Evolutionary conservation across 192 early-diverging fungal genomes (phyloP).

Genomic region (Linnemannia zychae): DNA sequence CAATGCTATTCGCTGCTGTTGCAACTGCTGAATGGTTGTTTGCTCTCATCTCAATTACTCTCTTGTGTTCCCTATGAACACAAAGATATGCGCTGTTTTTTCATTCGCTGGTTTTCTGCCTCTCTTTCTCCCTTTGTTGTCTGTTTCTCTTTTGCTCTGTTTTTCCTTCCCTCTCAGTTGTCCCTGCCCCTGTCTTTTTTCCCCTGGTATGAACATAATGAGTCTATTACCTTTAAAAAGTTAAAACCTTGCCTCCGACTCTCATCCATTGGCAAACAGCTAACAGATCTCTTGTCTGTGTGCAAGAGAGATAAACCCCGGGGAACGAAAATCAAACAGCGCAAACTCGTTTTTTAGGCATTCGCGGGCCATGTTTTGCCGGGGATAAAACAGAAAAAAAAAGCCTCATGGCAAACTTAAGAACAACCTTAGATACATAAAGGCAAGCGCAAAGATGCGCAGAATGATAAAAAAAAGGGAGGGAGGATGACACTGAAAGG

Average conservation of each 20-base stretch:
- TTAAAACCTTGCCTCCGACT: background rate
- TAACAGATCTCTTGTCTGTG: background rate
- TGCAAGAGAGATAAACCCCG: background rate
- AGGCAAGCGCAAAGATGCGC: background rate
- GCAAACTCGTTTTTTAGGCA: constrained; percentile 5
- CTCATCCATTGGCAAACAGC: background rate
- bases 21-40: background rate
- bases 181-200: background rate
- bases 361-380: constrained; percentile 10
- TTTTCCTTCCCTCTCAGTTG: background rate
- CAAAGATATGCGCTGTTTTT: constrained; percentile 11
- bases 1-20: constrained; percentile 6
- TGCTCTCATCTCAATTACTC: background rate
- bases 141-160: background rate
- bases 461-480: background rate
- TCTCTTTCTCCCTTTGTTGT: background rate
- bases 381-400: background rate
- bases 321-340: constrained; percentile 7
- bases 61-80: constrained; percentile 5
- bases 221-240: background rate
- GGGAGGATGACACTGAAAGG: background rate
- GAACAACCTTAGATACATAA: constrained; percentile 7
- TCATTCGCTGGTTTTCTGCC: background rate
- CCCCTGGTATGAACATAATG: background rate
- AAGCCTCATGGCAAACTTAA: constrained; percentile 7